Evolutionary conservation across 306 rosid genomes (phyloP).

Genomic region (Abrus precatorius): DNA sequence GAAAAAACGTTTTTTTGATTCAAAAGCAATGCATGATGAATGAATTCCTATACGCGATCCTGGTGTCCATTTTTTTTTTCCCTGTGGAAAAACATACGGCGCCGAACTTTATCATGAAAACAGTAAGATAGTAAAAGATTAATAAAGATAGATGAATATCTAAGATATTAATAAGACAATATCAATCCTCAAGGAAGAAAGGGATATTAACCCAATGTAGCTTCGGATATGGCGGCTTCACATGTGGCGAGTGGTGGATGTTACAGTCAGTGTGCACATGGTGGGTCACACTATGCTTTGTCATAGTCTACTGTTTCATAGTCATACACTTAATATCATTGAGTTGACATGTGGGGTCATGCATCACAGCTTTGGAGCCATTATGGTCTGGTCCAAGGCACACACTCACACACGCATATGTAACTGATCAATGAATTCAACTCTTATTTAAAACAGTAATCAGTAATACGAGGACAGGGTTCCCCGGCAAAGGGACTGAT

Average conservation of each 20-base stretch:
- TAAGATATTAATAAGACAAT: conserved; percentile 35
- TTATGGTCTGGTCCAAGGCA: conserved; percentile 35
- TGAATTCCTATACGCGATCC: not conserved
- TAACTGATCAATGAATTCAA: conserved; percentile 11
- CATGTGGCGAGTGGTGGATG: conserved; percentile 54
- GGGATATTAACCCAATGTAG: conserved; percentile 25
- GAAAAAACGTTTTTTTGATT: too few relatives aligned
- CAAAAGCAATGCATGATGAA: conserved; percentile 21
- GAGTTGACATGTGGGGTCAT: conserved; percentile 43
- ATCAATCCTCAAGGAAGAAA: conserved; percentile 13
- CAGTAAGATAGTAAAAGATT: not conserved
- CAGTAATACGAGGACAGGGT: conserved; percentile 42
- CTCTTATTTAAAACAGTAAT: conserved; percentile 18
- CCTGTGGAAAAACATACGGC: not conserved
- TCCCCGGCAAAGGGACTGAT: conserved; percentile 41
- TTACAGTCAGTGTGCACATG: conserved; percentile 52
- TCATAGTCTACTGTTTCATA: conserved; percentile 41
- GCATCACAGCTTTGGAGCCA: conserved; percentile 38
- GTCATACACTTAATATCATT: conserved; percentile 28
- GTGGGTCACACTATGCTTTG: conserved; percentile 52
- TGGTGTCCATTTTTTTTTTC: not conserved
- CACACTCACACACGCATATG: conserved; percentile 14
- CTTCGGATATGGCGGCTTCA: conserved; percentile 49
- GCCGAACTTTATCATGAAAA: not conserved
- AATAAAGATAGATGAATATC: not conserved